Conservation (phyloP, 2,329 filamentous ascomycete genomes). For the Emergomyces africanus region DNA sequence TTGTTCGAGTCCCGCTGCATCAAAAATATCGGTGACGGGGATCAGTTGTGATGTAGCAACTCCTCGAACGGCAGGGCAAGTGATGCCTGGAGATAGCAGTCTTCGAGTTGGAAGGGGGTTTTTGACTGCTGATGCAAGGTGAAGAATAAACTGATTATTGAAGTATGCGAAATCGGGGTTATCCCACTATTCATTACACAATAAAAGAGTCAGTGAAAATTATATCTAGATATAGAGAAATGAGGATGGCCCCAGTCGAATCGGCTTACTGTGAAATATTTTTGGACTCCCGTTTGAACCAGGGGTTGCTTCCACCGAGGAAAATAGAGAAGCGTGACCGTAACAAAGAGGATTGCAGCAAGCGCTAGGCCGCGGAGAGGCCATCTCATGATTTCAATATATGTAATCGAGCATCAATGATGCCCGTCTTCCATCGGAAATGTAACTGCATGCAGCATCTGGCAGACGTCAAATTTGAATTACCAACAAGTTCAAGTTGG, state of each 20-base stretch:
- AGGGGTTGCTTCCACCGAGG: not conserved
- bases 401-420: not conserved
- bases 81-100: constrained; percentile 1
- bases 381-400: constrained; percentile 3
- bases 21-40: constrained; percentile 1
- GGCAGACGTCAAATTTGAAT: not conserved
- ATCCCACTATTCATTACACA: not conserved
- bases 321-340: not conserved
- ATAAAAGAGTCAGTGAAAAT: not conserved
- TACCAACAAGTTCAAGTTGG: not conserved
- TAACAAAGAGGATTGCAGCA: not conserved
- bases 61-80: constrained; percentile 2
- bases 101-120: constrained; percentile 1
- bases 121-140: constrained; percentile 1
- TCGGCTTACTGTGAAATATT: constrained; percentile 3
- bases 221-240: not conserved
- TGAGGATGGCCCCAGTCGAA: not conserved
- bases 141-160: constrained; percentile 3
- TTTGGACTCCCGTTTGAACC: not conserved
- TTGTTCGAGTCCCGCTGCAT: not conserved
- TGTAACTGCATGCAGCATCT: not conserved
- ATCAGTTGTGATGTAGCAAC: not conserved
- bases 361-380: constrained; percentile 1
- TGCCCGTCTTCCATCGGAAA: not conserved
- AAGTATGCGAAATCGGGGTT: constrained; percentile 3